Evolutionary conservation across 192 early-diverging fungal genomes (phyloP).

Genomic region (Coemansia pectinata): DNA sequence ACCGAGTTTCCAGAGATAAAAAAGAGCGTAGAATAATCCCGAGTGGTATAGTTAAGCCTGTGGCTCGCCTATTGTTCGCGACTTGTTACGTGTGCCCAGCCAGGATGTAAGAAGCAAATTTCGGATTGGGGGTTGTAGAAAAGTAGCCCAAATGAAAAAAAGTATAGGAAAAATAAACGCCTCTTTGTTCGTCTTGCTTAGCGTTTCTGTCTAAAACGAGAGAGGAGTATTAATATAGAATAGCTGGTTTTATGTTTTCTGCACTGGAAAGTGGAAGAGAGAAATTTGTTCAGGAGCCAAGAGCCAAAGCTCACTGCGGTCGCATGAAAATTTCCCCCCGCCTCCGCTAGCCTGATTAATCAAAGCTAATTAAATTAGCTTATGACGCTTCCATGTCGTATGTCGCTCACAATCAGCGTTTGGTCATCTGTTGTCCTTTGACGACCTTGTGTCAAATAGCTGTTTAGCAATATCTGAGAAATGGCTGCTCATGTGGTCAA

Average conservation of each 20-base stretch:
- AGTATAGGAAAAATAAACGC: not conserved
- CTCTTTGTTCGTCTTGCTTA: not conserved
- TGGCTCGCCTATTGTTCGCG: not conserved
- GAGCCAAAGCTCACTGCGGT: not conserved
- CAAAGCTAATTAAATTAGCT: not conserved
- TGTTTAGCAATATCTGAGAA: too few species aligned
- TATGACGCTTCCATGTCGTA: not conserved
- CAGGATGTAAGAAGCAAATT: conserved; percentile 1
- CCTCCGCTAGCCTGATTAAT: not conserved
- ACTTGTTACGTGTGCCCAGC: not conserved
- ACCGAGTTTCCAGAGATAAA: not conserved
- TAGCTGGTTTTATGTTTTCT: not conserved
- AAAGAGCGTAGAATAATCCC: not conserved
- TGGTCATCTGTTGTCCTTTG: too few species aligned
- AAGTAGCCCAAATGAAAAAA: not conserved
- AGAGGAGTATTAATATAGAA: not conserved
- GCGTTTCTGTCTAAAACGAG: not conserved
- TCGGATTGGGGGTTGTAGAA: not conserved
- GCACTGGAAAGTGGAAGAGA: not conserved
- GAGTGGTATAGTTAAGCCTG: not conserved
- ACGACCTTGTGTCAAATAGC: too few species aligned
- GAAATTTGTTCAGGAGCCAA: not conserved
- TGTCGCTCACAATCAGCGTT: not conserved
- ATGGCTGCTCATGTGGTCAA: too few species aligned
- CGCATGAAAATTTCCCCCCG: not conserved